Conservation (phyloP, 768 basidiomycete genomes). For the Mycena chlorophos region DNA sequence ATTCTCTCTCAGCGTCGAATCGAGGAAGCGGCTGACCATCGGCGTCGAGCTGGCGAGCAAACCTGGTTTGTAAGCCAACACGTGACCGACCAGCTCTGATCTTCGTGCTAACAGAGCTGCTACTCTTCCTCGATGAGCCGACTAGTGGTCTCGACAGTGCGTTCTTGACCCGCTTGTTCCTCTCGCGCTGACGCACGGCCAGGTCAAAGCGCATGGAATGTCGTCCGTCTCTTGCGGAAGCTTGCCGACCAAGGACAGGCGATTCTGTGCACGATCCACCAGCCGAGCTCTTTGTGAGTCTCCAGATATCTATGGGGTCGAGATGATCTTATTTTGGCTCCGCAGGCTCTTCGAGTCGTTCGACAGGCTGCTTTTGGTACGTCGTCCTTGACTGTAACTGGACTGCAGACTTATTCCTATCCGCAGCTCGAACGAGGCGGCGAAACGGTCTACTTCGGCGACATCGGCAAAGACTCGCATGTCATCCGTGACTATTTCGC, state of each 20-base stretch:
- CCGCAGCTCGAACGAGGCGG: conserved; percentile 66
- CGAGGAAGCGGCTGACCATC: conserved; percentile 85
- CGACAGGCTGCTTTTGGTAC: conserved; percentile 58
- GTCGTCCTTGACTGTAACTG: background rate
- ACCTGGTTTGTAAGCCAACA: conserved; percentile 36
- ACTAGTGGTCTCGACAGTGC: conserved; percentile 46
- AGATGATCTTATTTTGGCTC: background rate
- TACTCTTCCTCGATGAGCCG: conserved; percentile 66
- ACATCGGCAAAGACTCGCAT: conserved; percentile 73
- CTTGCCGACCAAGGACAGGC: conserved; percentile 85
- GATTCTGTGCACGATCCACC: conserved; percentile 89
- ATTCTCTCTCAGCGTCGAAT: conserved; percentile 63
- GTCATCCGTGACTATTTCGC: conserved; percentile 77
- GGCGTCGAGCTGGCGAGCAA: conserved; percentile 91
- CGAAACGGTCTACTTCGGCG: conserved; percentile 92
- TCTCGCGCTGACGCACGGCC: conserved; percentile 53
- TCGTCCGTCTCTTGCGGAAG: conserved; percentile 79
- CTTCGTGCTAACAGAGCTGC: conserved; percentile 46
- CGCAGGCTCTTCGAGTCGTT: conserved; percentile 78
- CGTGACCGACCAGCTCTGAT: background rate
- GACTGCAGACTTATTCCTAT: background rate
- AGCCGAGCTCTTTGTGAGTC: conserved; percentile 66
- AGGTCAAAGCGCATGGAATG: conserved; percentile 73
- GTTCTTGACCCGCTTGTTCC: conserved; percentile 37
- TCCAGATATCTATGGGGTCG: background rate